phyloP scores from a whole-genome alignment of 768 basidiomycete genomes.

The Leucocoprinus sp. region DNA sequence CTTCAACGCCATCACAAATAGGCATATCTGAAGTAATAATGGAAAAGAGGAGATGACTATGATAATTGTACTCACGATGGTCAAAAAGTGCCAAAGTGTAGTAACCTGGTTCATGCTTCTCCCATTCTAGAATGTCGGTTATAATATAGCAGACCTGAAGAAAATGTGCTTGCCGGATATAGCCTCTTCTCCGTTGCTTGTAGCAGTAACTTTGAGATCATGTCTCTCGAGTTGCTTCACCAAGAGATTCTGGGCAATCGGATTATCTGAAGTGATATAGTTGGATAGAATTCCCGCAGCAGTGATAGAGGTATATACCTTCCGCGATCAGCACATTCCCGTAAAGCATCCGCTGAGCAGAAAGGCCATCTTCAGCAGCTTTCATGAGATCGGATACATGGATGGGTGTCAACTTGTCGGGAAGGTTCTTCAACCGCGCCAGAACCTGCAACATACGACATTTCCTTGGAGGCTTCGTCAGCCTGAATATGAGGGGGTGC shows the following conservation, averaged over 20 bases:
- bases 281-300: not conserved
- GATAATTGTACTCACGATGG: conserved; percentile 42
- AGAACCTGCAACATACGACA: conserved; percentile 52
- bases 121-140: conserved; percentile 45
- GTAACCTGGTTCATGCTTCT: conserved; percentile 56
- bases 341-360: conserved; percentile 45
- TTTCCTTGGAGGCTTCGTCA: conserved; percentile 66
- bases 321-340: conserved; percentile 69
- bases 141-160: not conserved
- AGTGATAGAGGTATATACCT: conserved; percentile 28
- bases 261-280: conserved; percentile 43
- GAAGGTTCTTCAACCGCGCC: conserved; percentile 49
- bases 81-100: conserved; percentile 69
- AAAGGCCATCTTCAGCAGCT: conserved; percentile 37
- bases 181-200: conserved; percentile 63
- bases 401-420: conserved; percentile 32
- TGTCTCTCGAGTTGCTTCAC: conserved; percentile 60
- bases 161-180: conserved; percentile 33
- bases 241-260: conserved; percentile 58
- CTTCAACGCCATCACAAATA: conserved; percentile 70
- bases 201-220: conserved; percentile 51
- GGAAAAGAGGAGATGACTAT: not conserved
- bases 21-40: conserved; percentile 54
- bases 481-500: conserved; percentile 49
- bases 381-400: conserved; percentile 29